Conservation (phyloP, 2,329 filamentous ascomycete species). For the Trichoderma sp. region DNA sequence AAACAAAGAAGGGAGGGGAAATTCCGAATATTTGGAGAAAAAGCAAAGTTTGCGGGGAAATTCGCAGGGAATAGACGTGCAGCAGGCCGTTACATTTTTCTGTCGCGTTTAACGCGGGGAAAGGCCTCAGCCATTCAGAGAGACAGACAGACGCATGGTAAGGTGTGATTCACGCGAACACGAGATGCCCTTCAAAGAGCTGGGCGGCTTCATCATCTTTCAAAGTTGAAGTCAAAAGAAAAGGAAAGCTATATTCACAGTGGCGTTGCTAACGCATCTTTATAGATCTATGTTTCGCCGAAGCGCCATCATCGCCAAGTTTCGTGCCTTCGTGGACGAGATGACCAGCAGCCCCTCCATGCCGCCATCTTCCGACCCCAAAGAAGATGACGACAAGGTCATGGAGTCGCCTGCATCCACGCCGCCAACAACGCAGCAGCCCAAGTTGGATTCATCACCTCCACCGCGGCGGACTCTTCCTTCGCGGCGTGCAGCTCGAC, state of each 20-base stretch:
- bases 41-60: constrained; percentile 5
- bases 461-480: constrained; percentile 24
- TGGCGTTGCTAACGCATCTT: background rate
- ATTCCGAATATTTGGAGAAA: constrained; percentile 11
- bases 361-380: constrained; percentile 6
- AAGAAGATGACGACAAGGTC: background rate
- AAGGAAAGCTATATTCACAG: background rate
- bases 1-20: background rate
- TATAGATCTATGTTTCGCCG: constrained; percentile 30
- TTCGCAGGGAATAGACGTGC: constrained; percentile 22
- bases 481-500: constrained; percentile 26
- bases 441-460: constrained; percentile 14
- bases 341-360: constrained; percentile 25
- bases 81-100: background rate
- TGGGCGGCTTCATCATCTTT: constrained; percentile 27
- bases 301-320: constrained; percentile 35
- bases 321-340: constrained; percentile 36
- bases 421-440: constrained; percentile 34
- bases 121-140: background rate
- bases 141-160: background rate
- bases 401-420: constrained; percentile 28
- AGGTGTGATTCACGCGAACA: constrained; percentile 17
- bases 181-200: constrained; percentile 37
- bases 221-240: background rate
- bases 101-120: constrained; percentile 23